Evolutionary conservation across 1,139 yeast genomes (phyloP), one percentile per base, ranked within the genome.

Genomic region (Nadsonia starkeyi-henricii): DNA sequence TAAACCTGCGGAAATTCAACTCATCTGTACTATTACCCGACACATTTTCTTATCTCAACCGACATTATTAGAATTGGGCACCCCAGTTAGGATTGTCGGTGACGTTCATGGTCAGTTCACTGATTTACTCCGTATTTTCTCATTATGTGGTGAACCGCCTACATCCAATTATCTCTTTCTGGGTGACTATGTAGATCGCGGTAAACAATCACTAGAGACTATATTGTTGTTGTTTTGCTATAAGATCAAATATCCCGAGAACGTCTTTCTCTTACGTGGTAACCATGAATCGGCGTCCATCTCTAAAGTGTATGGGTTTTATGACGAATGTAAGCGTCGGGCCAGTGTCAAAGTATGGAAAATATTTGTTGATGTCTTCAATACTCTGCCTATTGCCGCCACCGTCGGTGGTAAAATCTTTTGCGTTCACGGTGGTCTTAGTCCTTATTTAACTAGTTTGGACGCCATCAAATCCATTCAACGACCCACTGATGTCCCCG

Each of bases 401-500:
- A 78, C 85, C 3, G 81, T 85, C 57, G 85, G 84, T 47, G 89
- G 85, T 55, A 81, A 81, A 62, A 84, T 85, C 43, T 85, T 85
- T 57, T 85, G 95, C 67, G 85, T 85, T 50, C 95, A 85, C 66
- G 95, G 95, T 36, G 95, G 95, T 2, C 71, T 85, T 45, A 84
- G 94, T 0, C 95, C 95, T 2, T 79, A 79, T 49, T 71, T 85
- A 56, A 70, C 70, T 18, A 74, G 76, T 54, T 68, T 85, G 65
- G 72, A 72, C 47, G 91, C 84, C 60, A 81, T 85, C 54, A 79
- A 78, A 55, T 71, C 72, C 45, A 80, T 85, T 52, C 77, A 76
- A 54, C 71, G 95, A 57, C 95, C 95, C 20, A 85, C 95, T 0
- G 95, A 85, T 64, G 79, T 85, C 37, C 95, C 95, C 1, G 95